Conservation (phyloP, 2,329 filamentous ascomycete species). For the Fusarium protoensiforme region DNA sequence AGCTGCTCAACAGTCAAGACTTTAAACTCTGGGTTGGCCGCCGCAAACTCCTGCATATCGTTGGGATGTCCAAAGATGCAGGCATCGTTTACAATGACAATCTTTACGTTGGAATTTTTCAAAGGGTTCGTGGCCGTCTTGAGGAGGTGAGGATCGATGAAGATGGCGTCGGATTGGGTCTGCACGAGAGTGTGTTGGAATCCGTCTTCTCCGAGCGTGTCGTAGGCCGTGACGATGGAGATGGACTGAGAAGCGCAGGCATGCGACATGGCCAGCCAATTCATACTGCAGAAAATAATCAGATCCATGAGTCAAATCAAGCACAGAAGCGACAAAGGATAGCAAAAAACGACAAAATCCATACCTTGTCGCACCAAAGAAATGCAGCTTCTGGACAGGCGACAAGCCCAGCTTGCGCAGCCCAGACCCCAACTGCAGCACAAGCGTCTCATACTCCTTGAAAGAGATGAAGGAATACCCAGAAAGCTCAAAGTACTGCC, state of each 20-base stretch:
- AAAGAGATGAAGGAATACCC: conserved; percentile 81
- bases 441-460: conserved; percentile 78
- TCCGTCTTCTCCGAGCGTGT: conserved; percentile 86
- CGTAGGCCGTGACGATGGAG: conserved; percentile 92
- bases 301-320: background rate
- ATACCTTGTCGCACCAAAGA: conserved; percentile 84
- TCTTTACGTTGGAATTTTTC: conserved; percentile 64
- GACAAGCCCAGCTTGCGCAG: conserved; percentile 78
- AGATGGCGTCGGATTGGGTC: conserved; percentile 83
- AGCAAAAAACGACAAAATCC: conserved; percentile 19
- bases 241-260: conserved; percentile 85
- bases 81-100: conserved; percentile 71
- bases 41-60: conserved; percentile 66
- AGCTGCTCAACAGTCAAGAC: conserved; percentile 66
- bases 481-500: conserved; percentile 87
- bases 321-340: background rate
- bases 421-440: conserved; percentile 76
- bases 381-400: conserved; percentile 74
- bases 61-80: conserved; percentile 61
- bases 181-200: conserved; percentile 88
- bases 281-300: conserved; percentile 61
- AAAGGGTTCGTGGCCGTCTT: conserved; percentile 68
- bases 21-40: conserved; percentile 63
- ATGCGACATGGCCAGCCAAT: conserved; percentile 87
- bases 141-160: conserved; percentile 83